Conservation (phyloP, 805 yeast genomes). For the Scheffersomyces lignosus region DNA sequence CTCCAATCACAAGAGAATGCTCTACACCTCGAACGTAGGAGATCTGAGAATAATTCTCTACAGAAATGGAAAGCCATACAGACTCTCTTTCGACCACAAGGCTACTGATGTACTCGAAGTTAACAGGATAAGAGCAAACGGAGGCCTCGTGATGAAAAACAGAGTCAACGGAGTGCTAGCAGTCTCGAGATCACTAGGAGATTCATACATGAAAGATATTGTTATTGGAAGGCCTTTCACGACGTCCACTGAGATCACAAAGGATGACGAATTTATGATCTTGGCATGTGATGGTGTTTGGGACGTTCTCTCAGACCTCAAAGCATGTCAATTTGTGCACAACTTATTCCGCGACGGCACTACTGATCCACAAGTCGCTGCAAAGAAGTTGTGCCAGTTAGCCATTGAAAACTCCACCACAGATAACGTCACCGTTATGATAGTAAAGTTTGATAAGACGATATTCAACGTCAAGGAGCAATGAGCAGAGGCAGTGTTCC, state of each 20-base stretch:
- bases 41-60: conserved; percentile 83
- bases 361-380: conserved; percentile 60
- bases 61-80: conserved; percentile 69
- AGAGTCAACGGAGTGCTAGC: conserved; percentile 96
- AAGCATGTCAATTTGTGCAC: conserved; percentile 73
- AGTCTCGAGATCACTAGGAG: conserved; percentile 91
- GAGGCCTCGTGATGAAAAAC: conserved; percentile 86
- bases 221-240: conserved; percentile 93
- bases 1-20: conserved; percentile 60
- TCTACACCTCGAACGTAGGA: conserved; percentile 94
- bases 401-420: conserved; percentile 82
- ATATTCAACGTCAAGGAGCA: conserved; percentile 30
- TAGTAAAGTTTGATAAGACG: conserved; percentile 55
- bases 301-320: conserved; percentile 88
- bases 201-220: conserved; percentile 83
- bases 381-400: conserved; percentile 61
- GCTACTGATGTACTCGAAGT: conserved; percentile 81
- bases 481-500: too few species aligned
- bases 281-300: conserved; percentile 96
- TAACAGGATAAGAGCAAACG: conserved; percentile 69
- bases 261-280: conserved; percentile 73
- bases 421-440: conserved; percentile 93
- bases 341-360: conserved; percentile 35
- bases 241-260: conserved; percentile 73
- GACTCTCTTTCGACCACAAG: conserved; percentile 91